Evolutionary conservation across 176 grass and related monocot species (phyloP).

Genomic region (Pontederia crassipes): DNA sequence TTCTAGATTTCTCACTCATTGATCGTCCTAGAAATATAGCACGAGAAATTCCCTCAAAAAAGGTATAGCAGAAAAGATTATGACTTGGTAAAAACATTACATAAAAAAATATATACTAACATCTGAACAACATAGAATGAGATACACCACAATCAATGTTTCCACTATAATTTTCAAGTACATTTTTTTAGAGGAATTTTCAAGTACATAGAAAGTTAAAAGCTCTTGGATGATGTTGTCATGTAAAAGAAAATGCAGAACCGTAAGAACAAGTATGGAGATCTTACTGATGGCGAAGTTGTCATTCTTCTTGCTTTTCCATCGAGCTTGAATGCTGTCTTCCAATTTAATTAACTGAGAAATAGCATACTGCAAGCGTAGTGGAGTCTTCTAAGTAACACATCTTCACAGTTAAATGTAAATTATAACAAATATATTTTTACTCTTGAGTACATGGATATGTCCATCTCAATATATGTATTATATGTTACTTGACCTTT

Average conservation of each 20-base stretch:
- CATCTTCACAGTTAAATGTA: not conserved
- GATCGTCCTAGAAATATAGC: constrained; percentile 41
- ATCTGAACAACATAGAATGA: no score
- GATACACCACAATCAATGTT: no score
- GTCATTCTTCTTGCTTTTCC: constrained; percentile 63
- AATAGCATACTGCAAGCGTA: constrained; percentile 68
- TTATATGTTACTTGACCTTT: no score
- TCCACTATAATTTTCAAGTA: no score
- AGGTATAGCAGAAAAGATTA: no score
- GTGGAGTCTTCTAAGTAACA: constrained; percentile 17
- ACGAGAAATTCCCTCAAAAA: not conserved
- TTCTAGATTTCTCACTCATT: constrained; percentile 56
- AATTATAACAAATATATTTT: not conserved
- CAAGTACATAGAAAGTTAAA: no score
- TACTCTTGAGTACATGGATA: no score
- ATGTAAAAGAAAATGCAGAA: not conserved
- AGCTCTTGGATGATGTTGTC: not conserved
- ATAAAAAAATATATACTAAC: no score
- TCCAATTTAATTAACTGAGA: constrained; percentile 88
- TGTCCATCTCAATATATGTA: no score
- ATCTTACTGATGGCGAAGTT: constrained; percentile 62
- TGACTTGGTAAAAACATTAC: no score
- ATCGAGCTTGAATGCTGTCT: constrained; percentile 92
- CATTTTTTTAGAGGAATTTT: no score
- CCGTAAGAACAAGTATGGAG: not conserved